Base-by-base conservation (phyloP, 331 rosid species). In the Telfairia occidentalis region DNA sequence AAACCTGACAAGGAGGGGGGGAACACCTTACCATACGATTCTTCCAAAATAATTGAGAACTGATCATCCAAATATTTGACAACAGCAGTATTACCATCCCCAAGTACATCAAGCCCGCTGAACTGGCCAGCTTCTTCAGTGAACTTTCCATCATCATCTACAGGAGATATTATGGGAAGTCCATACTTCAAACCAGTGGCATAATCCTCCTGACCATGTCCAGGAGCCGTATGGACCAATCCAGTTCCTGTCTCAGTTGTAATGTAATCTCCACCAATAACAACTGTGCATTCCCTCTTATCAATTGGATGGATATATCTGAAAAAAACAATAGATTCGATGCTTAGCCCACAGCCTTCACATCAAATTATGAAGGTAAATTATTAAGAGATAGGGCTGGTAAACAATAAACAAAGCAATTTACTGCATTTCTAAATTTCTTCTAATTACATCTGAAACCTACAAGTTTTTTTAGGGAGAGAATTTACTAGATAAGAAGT, bases 201-300 rank as follows among this genome's bases (percentile, higher is more conserved):
- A 76, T 90, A 90, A 78, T 95, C 99, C 81, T 95, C 99, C 82
- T 92, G 99, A 73, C 99, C 99, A 82, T 95, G 99, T 65, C 99
- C 99, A 74, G 99, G 99, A 79, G 99, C 99, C 53, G 97, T 95
- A 86, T 95, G 99, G 81, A 95, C 99, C 78, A 95, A 86, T 70
- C 99, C 99, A 53, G 99, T 92, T 84, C 99, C 99, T 38, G 99
- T 83, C 76, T 90, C 97, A 42, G 91, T 95, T 19, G 97, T 90
- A 80, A 95, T 95, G 83, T 95, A 95, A 71, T 95, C 99, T 82
- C 97, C 99, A 75, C 97, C 99, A 65, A 89, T 54, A 55, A 95
- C 96, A 46, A 95, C 90, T 0, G 89, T 92, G 61, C 97, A 90
- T 81, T 91, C 92, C 84, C 82, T 90, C 49, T 81, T 65, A 78